Evolutionary conservation across 1,139 yeast genomes (phyloP).

Genomic region (Taphrina betulina): DNA sequence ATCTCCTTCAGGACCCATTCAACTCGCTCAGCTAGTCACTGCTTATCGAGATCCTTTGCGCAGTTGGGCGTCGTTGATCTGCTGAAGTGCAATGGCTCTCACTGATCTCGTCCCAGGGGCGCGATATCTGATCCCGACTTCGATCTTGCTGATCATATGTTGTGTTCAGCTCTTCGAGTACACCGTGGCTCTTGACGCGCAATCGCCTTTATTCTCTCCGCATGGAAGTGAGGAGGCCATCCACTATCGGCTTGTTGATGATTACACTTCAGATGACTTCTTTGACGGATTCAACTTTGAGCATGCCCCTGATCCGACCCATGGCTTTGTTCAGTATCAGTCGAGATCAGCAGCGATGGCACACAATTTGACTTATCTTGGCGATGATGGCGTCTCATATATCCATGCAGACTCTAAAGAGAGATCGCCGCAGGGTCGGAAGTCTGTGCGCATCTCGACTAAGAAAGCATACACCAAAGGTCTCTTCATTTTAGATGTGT

Average conservation of each 20-base stretch:
- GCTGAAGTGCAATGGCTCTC: too few species aligned
- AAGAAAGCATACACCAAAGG: constrained; percentile 21
- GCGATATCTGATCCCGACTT: background rate
- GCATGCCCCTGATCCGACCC: constrained; percentile 33
- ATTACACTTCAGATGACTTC: constrained; percentile 16
- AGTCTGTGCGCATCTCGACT: constrained; percentile 29
- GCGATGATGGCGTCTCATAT: constrained; percentile 24
- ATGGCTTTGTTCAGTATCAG: constrained; percentile 31
- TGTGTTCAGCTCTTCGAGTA: constrained; percentile 12
- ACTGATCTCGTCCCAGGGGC: too few species aligned
- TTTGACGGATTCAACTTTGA: constrained; percentile 32
- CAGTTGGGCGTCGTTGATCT: too few species aligned
- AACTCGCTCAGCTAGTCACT: too few species aligned
- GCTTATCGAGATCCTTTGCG: too few species aligned
- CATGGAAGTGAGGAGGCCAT: background rate
- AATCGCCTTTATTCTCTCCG: background rate
- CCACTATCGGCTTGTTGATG: constrained; percentile 8
- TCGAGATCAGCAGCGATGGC: constrained; percentile 11
- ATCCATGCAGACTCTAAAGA: constrained; percentile 25
- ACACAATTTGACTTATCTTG: constrained; percentile 29
- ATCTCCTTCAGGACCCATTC: too few species aligned
- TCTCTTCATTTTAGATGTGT: constrained; percentile 29
- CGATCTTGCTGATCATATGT: background rate
- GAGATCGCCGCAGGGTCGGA: constrained; percentile 25
- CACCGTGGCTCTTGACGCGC: constrained; percentile 6